phyloP scores from a whole-genome alignment of 306 rosid genomes.

The Alnus glutinosa region DNA sequence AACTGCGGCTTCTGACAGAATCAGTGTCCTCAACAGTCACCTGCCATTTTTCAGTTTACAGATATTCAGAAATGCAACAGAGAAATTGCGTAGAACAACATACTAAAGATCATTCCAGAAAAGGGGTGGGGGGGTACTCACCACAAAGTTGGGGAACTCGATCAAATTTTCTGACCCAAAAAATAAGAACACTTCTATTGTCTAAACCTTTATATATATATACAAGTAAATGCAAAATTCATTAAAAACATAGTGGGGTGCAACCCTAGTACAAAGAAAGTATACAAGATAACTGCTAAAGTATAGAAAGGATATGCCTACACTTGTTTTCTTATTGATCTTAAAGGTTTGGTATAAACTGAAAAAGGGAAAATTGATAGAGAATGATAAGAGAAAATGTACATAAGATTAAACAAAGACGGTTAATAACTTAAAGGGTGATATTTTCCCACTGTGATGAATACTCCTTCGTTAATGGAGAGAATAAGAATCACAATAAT shows the following conservation, averaged over 20 bases:
- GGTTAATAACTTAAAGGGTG: too few species aligned
- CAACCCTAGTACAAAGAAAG: too few species aligned
- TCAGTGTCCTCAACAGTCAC: constrained; percentile 31
- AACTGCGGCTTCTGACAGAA: constrained; percentile 31
- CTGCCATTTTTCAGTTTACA: constrained; percentile 47
- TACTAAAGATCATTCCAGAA: background rate
- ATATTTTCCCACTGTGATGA: too few species aligned
- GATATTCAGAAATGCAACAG: constrained; percentile 28
- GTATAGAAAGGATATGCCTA: too few species aligned
- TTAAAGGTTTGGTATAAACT: background rate
- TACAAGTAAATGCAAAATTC: too few species aligned
- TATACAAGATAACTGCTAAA: too few species aligned
- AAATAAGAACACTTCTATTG: background rate
- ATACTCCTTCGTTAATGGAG: too few species aligned
- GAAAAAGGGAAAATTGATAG: too few species aligned
- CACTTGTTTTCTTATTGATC: background rate
- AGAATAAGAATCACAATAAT: background rate
- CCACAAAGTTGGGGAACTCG: background rate
- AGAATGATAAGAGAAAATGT: too few species aligned
- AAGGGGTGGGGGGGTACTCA: background rate
- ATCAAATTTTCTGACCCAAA: background rate
- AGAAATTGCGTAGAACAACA: constrained; percentile 9
- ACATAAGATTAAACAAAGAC: too few species aligned
- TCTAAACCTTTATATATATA: too few species aligned
- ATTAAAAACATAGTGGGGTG: too few species aligned